phyloP scores from a whole-genome alignment of 2,329 filamentous ascomycete genomes.

The Neopestalotiopsis sp. region DNA sequence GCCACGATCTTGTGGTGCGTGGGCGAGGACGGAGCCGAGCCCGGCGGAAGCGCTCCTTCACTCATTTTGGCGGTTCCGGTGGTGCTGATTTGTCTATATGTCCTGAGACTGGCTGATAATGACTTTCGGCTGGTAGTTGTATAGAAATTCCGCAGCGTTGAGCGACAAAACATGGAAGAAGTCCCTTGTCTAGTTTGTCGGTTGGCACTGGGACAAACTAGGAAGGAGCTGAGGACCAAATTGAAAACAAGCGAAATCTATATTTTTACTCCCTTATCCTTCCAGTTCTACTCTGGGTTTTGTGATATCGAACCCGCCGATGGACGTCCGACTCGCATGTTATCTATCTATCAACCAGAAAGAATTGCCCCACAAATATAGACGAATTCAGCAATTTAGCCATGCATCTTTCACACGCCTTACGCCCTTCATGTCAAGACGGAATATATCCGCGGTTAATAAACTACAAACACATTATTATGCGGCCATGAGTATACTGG shows the following conservation, averaged over 20 bases:
- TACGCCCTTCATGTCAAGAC: neutral
- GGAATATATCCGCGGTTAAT: constrained; percentile 1
- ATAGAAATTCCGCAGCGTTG: neutral
- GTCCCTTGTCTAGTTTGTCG: neutral
- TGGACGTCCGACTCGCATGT: neutral
- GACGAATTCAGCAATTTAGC: neutral
- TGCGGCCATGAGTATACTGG: no score
- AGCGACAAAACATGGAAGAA: neutral
- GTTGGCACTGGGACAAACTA: neutral
- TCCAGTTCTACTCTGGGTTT: no score
- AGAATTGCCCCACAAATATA: neutral
- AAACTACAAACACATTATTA: no score
- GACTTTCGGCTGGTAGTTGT: neutral
- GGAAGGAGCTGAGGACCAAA: neutral
- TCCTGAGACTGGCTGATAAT: neutral
- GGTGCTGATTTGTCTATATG: neutral
- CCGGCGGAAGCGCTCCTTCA: neutral
- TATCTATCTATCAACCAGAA: neutral
- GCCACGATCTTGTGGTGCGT: constrained; percentile 39
- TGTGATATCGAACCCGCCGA: neutral
- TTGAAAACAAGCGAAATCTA: neutral
- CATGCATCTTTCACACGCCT: neutral
- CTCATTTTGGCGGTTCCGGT: neutral
- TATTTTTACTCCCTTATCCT: neutral
- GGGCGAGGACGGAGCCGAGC: neutral